Evolutionary conservation across 2,329 filamentous ascomycete genomes (phyloP).

Genomic region (Penicillium paneum): DNA sequence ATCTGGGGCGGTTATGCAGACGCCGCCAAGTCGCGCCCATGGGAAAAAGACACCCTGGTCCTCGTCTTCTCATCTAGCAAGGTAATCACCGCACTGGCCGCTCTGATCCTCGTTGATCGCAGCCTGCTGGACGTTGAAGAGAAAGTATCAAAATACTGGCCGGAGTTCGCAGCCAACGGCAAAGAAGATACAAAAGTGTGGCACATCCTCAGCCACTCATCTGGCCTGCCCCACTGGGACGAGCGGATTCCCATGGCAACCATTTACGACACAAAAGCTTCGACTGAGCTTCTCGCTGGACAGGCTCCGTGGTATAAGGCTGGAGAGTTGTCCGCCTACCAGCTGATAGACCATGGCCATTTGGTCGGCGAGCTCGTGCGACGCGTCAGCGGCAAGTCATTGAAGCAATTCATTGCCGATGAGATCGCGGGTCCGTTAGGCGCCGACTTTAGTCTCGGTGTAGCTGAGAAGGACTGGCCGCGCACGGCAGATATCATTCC

Average conservation of each 20-base stretch:
- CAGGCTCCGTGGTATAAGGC: constrained; percentile 44
- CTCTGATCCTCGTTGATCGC: constrained; percentile 25
- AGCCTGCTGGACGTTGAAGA: constrained; percentile 26
- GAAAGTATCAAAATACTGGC: constrained; percentile 32
- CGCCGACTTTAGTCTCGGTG: constrained; percentile 50
- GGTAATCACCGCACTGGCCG: constrained; percentile 25
- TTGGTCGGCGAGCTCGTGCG: constrained; percentile 46
- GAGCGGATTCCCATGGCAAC: constrained; percentile 29
- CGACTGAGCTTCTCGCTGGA: constrained; percentile 32
- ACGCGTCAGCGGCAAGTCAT: constrained; percentile 40
- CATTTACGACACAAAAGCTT: constrained; percentile 29
- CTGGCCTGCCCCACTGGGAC: constrained; percentile 28
- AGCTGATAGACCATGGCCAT: constrained; percentile 38
- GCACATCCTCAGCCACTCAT: constrained; percentile 24
- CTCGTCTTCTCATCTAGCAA: constrained; percentile 30
- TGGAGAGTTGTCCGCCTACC: constrained; percentile 42
- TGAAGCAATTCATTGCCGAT: constrained; percentile 45
- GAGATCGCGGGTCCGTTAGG: constrained; percentile 44
- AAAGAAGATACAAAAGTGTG: constrained; percentile 29
- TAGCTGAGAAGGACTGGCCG: constrained; percentile 41
- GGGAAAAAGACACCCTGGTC: constrained; percentile 37
- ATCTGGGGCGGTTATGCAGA: constrained; percentile 38
- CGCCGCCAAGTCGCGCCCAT: constrained; percentile 30
- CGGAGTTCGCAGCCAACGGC: constrained; percentile 32
- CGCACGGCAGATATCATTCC: constrained; percentile 41